phyloP scores from a whole-genome alignment of 2,329 filamentous ascomycete genomes.

The Diplodia corticola region DNA sequence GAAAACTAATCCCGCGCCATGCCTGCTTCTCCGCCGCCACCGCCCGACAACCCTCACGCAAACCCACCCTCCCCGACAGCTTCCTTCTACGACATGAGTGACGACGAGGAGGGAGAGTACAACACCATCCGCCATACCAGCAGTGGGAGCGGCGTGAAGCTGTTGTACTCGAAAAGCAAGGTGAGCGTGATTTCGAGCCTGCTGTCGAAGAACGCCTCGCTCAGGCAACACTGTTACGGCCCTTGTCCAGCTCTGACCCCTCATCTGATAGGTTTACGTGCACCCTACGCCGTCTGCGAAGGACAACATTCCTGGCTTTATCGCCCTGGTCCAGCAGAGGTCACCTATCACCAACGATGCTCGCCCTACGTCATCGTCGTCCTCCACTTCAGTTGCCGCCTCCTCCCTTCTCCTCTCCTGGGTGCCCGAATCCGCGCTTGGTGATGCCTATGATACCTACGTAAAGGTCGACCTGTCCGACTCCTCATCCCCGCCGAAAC shows the following conservation, averaged over 20 bases:
- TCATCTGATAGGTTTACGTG: constrained; percentile 73
- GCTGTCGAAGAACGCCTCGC: constrained; percentile 27
- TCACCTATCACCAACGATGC: constrained; percentile 32
- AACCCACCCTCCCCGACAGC: constrained; percentile 70
- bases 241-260: constrained; percentile 26
- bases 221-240: not conserved
- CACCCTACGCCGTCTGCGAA: constrained; percentile 90
- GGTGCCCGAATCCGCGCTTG: constrained; percentile 86
- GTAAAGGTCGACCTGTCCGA: constrained; percentile 93
- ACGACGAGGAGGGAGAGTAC: constrained; percentile 94
- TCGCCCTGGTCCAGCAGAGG: constrained; percentile 92
- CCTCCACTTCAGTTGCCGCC: constrained; percentile 47
- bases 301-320: constrained; percentile 93
- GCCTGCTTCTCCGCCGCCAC: not conserved
- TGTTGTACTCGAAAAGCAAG: constrained; percentile 97
- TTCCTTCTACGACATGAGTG: constrained; percentile 93
- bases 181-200: constrained; percentile 44
- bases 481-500: constrained; percentile 74
- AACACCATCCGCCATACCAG: constrained; percentile 84
- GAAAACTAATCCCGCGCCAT: constrained; percentile 4
- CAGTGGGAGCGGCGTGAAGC: constrained; percentile 81
- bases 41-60: constrained; percentile 21
- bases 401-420: constrained; percentile 85
- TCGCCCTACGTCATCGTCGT: constrained; percentile 43
- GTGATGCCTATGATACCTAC: constrained; percentile 81